These are phyloP conservation scores for Umbelopsis ramanniana DNA, from an alignment of 192 early-diverging fungal genomes.

Conservation along the genomic window DNA sequence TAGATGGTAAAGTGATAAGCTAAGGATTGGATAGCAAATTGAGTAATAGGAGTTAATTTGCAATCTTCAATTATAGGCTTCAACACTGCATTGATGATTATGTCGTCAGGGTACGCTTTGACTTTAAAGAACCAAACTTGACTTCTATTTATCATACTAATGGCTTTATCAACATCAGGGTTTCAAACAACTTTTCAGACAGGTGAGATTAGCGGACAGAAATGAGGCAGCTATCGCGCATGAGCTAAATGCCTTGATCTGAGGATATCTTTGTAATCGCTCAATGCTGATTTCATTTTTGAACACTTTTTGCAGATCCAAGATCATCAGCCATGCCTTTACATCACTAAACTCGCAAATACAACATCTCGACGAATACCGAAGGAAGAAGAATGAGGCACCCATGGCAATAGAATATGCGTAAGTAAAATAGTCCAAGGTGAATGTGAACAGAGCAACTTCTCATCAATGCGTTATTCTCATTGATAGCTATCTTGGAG, in stretches of 20 bases:
- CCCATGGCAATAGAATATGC: neutral
- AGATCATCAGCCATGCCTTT: constrained; percentile 5
- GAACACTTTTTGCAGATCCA: neutral
- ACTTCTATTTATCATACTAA: too few species aligned
- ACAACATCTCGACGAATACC: neutral
- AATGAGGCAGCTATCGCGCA: too few species aligned
- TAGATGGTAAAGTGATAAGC: neutral
- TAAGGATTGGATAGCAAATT: neutral
- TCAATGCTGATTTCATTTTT: too few species aligned
- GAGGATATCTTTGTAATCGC: too few species aligned
- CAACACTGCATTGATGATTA: constrained; percentile 7
- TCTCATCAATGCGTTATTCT: neutral
- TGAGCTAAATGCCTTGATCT: too few species aligned
- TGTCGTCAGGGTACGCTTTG: neutral
- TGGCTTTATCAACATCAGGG: too few species aligned
- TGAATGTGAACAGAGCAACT: neutral
- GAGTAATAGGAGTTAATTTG: neutral
- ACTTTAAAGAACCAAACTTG: too few species aligned
- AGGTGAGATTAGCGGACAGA: too few species aligned
- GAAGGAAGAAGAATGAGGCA: neutral
- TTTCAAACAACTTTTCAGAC: too few species aligned
- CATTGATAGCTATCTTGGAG: neutral
- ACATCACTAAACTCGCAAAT: neutral
- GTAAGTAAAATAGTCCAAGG: neutral
- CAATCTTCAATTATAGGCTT: neutral